Evolutionary conservation across 2,329 filamentous ascomycete species (phyloP).

Genomic region (Colletotrichum tropicale): DNA sequence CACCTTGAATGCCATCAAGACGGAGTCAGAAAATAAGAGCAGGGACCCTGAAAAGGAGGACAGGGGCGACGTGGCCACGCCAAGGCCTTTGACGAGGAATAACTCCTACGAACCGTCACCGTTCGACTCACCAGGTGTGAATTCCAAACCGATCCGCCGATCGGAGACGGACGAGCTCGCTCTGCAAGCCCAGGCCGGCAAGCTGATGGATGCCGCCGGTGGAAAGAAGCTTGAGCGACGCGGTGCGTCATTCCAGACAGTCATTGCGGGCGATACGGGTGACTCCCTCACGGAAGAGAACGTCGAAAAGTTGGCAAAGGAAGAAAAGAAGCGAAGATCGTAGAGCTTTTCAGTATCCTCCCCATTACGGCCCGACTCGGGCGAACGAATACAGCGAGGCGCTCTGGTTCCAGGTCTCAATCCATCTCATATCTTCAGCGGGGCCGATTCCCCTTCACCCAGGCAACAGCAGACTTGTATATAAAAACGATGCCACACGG

Average conservation of each 20-base stretch:
- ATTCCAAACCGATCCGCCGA: conserved; percentile 33
- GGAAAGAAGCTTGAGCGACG: conserved; percentile 33
- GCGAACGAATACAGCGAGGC: background rate
- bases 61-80: conserved; percentile 38
- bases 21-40: background rate
- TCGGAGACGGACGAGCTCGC: conserved; percentile 45
- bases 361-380: background rate
- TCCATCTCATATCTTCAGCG: background rate
- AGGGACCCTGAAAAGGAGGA: background rate
- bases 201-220: conserved; percentile 51
- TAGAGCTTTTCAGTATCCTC: background rate
- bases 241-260: conserved; percentile 38
- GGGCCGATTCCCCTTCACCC: background rate
- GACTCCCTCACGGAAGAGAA: conserved; percentile 60
- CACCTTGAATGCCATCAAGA: background rate
- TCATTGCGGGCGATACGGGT: conserved; percentile 40
- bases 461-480: background rate
- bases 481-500: background rate
- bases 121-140: conserved; percentile 38
- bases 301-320: conserved; percentile 49
- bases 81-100: conserved; percentile 41
- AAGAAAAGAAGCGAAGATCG: conserved; percentile 25
- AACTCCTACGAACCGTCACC: conserved; percentile 45
- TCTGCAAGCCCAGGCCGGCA: conserved; percentile 49
- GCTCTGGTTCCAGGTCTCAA: background rate